Evolutionary conservation across 805 yeast genomes (phyloP).

Genomic region (Cyberlindnera xishuangbannaensis): DNA sequence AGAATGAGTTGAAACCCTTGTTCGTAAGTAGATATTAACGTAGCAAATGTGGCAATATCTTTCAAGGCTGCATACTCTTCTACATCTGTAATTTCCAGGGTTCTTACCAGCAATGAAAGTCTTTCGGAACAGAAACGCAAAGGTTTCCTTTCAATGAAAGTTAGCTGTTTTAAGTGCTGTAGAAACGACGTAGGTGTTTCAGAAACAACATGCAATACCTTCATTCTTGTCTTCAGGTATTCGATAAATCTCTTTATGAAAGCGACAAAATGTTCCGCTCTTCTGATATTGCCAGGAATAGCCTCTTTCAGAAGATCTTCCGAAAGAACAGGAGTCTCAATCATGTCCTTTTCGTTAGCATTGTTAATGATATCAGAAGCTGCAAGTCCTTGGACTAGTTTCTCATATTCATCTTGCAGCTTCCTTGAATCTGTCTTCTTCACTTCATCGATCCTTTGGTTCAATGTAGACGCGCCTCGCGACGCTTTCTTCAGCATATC

Average conservation of each 20-base stretch:
- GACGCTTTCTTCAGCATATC: slow-evolving; percentile 83
- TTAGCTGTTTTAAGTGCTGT: slow-evolving; percentile 87
- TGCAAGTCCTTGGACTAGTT: slow-evolving; percentile 82
- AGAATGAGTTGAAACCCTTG: slow-evolving; percentile 85
- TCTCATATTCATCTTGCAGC: slow-evolving; percentile 85
- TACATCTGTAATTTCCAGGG: slow-evolving; percentile 79
- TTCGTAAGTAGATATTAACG: slow-evolving; percentile 91
- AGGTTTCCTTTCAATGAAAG: slow-evolving; percentile 91
- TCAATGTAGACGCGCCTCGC: slow-evolving; percentile 74
- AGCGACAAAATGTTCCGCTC: slow-evolving; percentile 95
- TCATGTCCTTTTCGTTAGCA: slow-evolving; percentile 50
- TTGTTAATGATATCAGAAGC: slow-evolving; percentile 66
- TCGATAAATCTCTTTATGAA: slow-evolving; percentile 90
- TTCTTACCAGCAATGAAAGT: slow-evolving; percentile 78
- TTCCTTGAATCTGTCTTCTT: slow-evolving; percentile 77
- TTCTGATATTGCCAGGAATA: slow-evolving; percentile 92
- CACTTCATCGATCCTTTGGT: slow-evolving; percentile 79
- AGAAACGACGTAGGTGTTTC: slow-evolving; percentile 93
- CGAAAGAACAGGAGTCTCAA: slow-evolving; percentile 85
- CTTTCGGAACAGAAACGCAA: slow-evolving; percentile 89
- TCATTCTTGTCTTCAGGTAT: slow-evolving; percentile 94
- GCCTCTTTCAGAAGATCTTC: slow-evolving; percentile 86
- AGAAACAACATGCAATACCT: slow-evolving; percentile 93
- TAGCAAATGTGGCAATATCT: slow-evolving; percentile 95
- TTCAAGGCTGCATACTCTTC: slow-evolving; percentile 92